Evolutionary conservation across 2,329 filamentous ascomycete species (phyloP), one percentile per base, ranked within the genome.

Genomic region (Tolypocladium ophioglossoides): DNA sequence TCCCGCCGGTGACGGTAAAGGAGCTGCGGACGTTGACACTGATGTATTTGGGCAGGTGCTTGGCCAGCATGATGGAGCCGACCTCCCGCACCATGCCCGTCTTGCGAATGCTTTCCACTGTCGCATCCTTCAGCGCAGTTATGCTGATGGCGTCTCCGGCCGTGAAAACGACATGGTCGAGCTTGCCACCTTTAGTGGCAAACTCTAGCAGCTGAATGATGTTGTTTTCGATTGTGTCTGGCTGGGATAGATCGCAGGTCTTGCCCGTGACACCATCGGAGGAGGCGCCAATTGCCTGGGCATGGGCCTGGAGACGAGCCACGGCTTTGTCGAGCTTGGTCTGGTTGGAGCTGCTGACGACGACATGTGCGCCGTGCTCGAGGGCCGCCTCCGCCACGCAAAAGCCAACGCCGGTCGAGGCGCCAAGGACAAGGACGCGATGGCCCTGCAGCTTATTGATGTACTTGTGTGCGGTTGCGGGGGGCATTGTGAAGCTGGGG

Each of bases 351-450:
- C 79, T 83, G n/a, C 79, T 78, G 62, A 87, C 76, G 48, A 73
- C 76, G 18, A 87, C 78, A n/a, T 64, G 65, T 40, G 78, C 78
- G 37, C 80, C 80, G 55, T 77, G 70, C 52, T 79, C 77, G 44
- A 85, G 64, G 16, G 73, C 70, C 2, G 76, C 78, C 70, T 84
- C 77, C 52, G 84, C 83, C 12, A 83, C 79, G 53, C 70, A 75
- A 58, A 76, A 81, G 35, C 84, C 84, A 41, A 87, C 83, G 52
- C 84, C 84, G 18, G 78, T 76, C 2, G 80, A 79, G 41, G 82
- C 85, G 47, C 84, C 84, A 49, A 87, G 74, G 62, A 87, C 68
- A 41, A 88, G 77, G 60, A 85, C 67, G 56, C 68, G 70, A 44
- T 63, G 63, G 58, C 62, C 60, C 22, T 66, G 62, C 20, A 72